Evolutionary conservation across 495 filamentous ascomycete genomes (phyloP).

Genomic region (Tetracladium marchalianum): DNA sequence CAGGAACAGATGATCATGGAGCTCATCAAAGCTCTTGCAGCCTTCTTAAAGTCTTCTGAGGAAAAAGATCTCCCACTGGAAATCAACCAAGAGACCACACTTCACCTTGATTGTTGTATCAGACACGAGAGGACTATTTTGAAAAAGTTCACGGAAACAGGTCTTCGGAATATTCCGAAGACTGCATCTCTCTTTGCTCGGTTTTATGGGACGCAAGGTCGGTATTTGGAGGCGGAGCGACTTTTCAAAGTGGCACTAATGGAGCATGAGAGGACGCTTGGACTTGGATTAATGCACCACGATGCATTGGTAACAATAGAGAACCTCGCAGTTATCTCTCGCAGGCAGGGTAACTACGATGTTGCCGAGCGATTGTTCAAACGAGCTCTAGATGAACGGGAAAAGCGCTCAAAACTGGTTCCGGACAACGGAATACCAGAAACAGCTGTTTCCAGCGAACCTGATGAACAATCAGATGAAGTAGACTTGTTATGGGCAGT

Average conservation of each 20-base stretch:
- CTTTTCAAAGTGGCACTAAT: slow-evolving; percentile 9
- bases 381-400: slow-evolving; percentile 7
- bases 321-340: slow-evolving; percentile 9
- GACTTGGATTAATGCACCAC: too few species aligned
- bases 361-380: slow-evolving; percentile 6
- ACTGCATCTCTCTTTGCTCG: not conserved
- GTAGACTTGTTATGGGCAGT: slow-evolving; percentile 20
- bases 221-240: slow-evolving; percentile 17
- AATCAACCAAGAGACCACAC: not conserved
- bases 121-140: not conserved
- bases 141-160: too few species aligned
- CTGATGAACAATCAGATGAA: slow-evolving; percentile 17
- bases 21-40: too few species aligned
- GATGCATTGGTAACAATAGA: not conserved
- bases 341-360: not conserved
- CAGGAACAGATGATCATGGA: too few species aligned
- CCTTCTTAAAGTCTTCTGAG: too few species aligned
- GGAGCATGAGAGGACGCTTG: slow-evolving; percentile 4
- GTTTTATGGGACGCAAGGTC: slow-evolving; percentile 1
- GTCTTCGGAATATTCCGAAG: too few species aligned
- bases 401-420: slow-evolving; percentile 2
- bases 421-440: too few species aligned
- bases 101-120: not conserved
- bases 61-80: not conserved
- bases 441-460: too few species aligned